phyloP scores from a whole-genome alignment of 768 basidiomycete species.

The Amanita exitialis region DNA sequence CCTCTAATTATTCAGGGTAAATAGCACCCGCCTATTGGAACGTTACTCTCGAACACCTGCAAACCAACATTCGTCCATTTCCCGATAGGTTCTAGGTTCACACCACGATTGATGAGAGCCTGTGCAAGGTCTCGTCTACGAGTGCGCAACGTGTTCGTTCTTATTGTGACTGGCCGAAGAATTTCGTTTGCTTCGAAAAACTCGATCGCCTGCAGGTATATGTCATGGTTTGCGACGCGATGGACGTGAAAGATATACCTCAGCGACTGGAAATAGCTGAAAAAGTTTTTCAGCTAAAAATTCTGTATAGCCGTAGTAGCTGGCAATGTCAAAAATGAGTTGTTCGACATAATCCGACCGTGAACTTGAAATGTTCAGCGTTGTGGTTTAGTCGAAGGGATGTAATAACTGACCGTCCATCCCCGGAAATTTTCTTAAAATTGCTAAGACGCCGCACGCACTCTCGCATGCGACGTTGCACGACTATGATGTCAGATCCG shows the following conservation, averaged over 20 bases:
- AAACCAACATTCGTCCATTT: slow-evolving; percentile 99
- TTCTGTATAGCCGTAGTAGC: slow-evolving; percentile 96
- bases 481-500: slow-evolving; percentile 61
- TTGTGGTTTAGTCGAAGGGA: slow-evolving; percentile 1
- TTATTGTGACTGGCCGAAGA: slow-evolving; percentile 92
- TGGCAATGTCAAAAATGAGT: slow-evolving; percentile 80
- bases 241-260: slow-evolving; percentile 41
- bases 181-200: slow-evolving; percentile 98
- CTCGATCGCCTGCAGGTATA: slow-evolving; percentile 67
- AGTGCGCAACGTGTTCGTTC: slow-evolving; percentile 92
- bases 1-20: not conserved
- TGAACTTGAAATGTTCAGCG: slow-evolving; percentile 37
- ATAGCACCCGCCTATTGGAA: slow-evolving; percentile 66
- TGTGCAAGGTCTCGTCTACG: slow-evolving; percentile 92
- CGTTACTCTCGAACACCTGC: slow-evolving; percentile 95
- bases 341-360: slow-evolving; percentile 88
- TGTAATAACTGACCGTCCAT: slow-evolving; percentile 47
- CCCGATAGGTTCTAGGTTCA: slow-evolving; percentile 95
- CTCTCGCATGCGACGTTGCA: slow-evolving; percentile 73
- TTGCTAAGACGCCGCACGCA: slow-evolving; percentile 64
- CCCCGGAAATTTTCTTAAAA: slow-evolving; percentile 57
- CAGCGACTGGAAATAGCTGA: slow-evolving; percentile 83
- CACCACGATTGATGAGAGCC: slow-evolving; percentile 87
- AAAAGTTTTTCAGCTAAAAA: slow-evolving; percentile 94
- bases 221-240: slow-evolving; percentile 3